phyloP scores from a whole-genome alignment of 768 basidiomycete species.

The Trametes cingulata region DNA sequence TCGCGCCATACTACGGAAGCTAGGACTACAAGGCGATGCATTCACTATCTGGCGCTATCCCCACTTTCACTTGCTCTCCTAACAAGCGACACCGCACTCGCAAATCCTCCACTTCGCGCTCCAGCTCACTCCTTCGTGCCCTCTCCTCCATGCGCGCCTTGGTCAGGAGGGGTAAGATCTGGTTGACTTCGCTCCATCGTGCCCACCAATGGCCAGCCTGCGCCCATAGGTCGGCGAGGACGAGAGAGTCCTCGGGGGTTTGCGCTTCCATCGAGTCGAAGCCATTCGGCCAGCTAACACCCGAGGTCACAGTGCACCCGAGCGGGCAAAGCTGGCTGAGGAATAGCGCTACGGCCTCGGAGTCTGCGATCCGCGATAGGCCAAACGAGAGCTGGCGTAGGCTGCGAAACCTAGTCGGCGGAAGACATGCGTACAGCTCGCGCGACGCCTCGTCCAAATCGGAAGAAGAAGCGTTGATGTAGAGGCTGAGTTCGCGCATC shows the following conservation, averaged over 20 bases:
- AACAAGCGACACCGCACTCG: conserved; percentile 46
- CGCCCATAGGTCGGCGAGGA: conserved; percentile 12
- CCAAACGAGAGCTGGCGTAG: conserved; percentile 47
- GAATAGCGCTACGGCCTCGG: conserved; percentile 49
- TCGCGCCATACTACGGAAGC: neutral
- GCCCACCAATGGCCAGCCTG: conserved; percentile 26
- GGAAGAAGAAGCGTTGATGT: conserved; percentile 33
- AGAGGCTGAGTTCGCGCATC: conserved; percentile 38
- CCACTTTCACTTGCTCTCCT: conserved; percentile 35
- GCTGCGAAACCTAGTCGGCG: conserved; percentile 19
- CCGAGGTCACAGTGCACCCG: conserved; percentile 43
- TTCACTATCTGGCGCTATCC: conserved; percentile 25
- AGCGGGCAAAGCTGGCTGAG: conserved; percentile 53
- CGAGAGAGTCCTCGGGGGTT: neutral
- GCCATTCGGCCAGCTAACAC: conserved; percentile 49
- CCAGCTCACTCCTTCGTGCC: conserved; percentile 38
- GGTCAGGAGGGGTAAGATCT: conserved; percentile 46
- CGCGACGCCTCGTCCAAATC: conserved; percentile 21
- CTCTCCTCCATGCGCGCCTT: conserved; percentile 47
- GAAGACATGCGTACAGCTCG: neutral
- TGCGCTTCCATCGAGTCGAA: conserved; percentile 14
- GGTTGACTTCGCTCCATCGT: conserved; percentile 45
- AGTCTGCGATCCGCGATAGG: conserved; percentile 46
- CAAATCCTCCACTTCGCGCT: conserved; percentile 52
- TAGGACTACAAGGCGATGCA: conserved; percentile 31